These are phyloP conservation scores for Aphanomyces euteiches DNA, from an alignment of 352 stramenopile genomes.

Conservation along the genomic window DNA sequence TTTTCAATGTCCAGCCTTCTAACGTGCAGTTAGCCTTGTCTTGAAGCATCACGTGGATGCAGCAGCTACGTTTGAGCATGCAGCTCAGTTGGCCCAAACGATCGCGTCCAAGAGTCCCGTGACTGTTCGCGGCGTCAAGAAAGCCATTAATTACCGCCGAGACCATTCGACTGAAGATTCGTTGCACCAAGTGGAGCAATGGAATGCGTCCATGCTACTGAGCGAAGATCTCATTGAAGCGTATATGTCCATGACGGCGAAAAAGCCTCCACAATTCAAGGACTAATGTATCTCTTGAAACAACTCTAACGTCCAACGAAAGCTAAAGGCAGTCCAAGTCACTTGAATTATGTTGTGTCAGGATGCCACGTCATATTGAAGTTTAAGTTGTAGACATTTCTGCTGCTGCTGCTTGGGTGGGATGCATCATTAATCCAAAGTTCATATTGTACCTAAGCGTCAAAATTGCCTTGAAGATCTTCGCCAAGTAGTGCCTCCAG, in stretches of 20 bases:
- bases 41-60: conserved; percentile 62
- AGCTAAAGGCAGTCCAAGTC: no score
- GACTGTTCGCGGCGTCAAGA: conserved; percentile 83
- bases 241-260: conserved; percentile 42
- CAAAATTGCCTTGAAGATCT: no score
- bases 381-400: no score
- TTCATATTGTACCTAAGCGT: no score
- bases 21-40: conserved; percentile 42
- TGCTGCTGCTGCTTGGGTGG: no score
- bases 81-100: conserved; percentile 44
- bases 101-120: conserved; percentile 85
- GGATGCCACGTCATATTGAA: no score
- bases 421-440: no score
- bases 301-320: no score
- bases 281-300: background rate
- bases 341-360: no score
- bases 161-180: conserved; percentile 79
- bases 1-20: background rate
- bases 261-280: conserved; percentile 14
- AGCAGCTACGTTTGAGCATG: conserved; percentile 56
- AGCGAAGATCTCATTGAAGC: conserved; percentile 79
- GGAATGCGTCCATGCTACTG: conserved; percentile 81
- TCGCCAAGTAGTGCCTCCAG: no score
- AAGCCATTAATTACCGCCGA: conserved; percentile 82
- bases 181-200: conserved; percentile 74